Base-by-base conservation (phyloP, 352 stramenopile species). In the Elongisporangium prolatum region DNA sequence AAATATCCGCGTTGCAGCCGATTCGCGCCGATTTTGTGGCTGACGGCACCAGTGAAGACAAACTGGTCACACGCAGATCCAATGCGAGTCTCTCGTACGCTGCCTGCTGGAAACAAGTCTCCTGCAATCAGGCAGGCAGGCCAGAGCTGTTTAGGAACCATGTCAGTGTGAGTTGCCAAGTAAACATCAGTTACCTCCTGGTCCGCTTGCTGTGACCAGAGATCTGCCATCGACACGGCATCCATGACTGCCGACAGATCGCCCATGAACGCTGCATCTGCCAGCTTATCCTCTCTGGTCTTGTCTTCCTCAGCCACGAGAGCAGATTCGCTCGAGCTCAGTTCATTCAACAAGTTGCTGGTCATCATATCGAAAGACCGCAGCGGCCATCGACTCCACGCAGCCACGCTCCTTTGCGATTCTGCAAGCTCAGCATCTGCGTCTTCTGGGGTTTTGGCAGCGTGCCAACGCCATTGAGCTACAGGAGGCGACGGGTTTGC, bases 351-450 rank as follows among this genome's bases (percentile, higher is more conserved):
- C 48, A 89, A 69, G 54, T 87, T 91, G 61, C 75, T 88, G 14
- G 65, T 64, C n/a, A 87, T 20, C 48, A 84, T 60, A 58, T 91
- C 81, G 44, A 89, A 87, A 9, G 68, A 78, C 18, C 77, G 69
- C 37, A 38, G 22, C 4, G 63, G 57, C 67, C 68, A 86, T 4
- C 56, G 56, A 44, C 75, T 80, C 78, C 77, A 91, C 34, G 67
- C 79, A 48, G 76, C 78, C 14, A 87, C 63, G 24, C 60, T 47
- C 48, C 67, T 50, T 16, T 40, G 57, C 5, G 37, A 4, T 56
- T 8, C 2, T 16, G 8, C 8, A 5, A 4, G 16, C 21, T 56
- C 24, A 11, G 16, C 13, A 38, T 24, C 16, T 37, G 44, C 21
- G 38, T 64, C 25, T 34, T 34, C 16, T 21, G 60, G 48, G 22